phyloP scores from a whole-genome alignment of 2,329 filamentous ascomycete species.

The Botrytis galanthina region DNA sequence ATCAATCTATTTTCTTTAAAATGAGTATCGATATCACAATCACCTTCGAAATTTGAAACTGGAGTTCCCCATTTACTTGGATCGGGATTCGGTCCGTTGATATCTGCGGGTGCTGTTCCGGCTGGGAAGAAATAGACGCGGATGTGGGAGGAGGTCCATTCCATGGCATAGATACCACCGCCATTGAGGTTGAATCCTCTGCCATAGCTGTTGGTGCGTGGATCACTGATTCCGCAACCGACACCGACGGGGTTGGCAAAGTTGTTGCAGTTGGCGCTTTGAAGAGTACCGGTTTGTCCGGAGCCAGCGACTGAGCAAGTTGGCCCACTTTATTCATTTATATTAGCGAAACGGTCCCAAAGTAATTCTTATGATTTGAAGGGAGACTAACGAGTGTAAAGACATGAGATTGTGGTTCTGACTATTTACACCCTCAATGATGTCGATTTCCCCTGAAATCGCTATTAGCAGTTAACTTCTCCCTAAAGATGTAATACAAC shows the following conservation, averaged over 20 bases:
- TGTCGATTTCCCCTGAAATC: constrained; percentile 8
- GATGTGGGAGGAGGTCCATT: constrained; percentile 67
- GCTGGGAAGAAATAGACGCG: constrained; percentile 61
- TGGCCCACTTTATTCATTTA: neutral
- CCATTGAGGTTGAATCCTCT: constrained; percentile 62
- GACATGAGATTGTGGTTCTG: constrained; percentile 9
- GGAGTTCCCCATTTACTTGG: constrained; percentile 67
- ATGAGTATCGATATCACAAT: constrained; percentile 67
- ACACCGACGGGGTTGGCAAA: constrained; percentile 7
- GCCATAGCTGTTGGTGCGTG: constrained; percentile 47
- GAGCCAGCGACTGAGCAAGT: constrained; percentile 4
- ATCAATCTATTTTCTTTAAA: constrained; percentile 75
- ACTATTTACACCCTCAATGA: constrained; percentile 13
- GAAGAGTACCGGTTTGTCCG: neutral
- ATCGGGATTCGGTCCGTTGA: constrained; percentile 60
- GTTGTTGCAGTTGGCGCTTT: constrained; percentile 13
- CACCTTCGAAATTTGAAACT: constrained; percentile 55
- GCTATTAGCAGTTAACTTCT: neutral
- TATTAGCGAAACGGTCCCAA: neutral
- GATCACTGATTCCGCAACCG: constrained; percentile 27
- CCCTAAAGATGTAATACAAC: neutral
- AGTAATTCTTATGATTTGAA: too few relatives aligned
- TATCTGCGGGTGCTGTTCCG: constrained; percentile 66
- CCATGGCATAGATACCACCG: constrained; percentile 65
- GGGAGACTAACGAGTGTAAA: constrained; percentile 6